These are phyloP conservation scores for Yamadazyma pseudoaaseri DNA, from an alignment of 1,139 yeast species.

Conservation along the genomic window DNA sequence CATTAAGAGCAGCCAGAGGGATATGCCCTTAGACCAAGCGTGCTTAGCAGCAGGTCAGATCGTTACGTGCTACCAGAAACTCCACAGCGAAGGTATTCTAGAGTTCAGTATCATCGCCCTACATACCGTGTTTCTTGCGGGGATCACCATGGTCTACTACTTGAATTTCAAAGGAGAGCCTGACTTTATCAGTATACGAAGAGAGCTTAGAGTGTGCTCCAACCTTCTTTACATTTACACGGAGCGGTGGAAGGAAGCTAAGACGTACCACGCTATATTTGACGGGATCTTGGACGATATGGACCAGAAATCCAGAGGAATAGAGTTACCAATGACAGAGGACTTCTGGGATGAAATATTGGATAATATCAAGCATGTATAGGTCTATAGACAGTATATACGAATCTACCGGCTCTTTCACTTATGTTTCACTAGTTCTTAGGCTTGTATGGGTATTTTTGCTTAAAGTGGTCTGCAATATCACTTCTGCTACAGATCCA, in stretches of 20 bases:
- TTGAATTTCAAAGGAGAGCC: slow-evolving; percentile 13
- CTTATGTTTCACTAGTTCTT: no score
- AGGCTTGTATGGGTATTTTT: slow-evolving; percentile 19
- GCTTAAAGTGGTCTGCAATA: slow-evolving; percentile 28
- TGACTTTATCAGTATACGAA: slow-evolving; percentile 11
- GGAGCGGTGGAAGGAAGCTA: slow-evolving; percentile 17
- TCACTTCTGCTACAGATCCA: slow-evolving; percentile 37
- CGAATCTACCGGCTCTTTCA: no score
- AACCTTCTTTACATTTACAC: slow-evolving; percentile 14
- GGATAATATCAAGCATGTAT: slow-evolving; percentile 5
- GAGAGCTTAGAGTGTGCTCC: slow-evolving; percentile 15
- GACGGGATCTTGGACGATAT: slow-evolving; percentile 12
- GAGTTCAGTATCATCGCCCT: slow-evolving; percentile 17
- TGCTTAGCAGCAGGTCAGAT: slow-evolving; percentile 16
- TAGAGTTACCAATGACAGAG: slow-evolving; percentile 5
- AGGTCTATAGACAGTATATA: no score
- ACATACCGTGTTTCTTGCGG: slow-evolving; percentile 14
- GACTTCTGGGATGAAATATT: slow-evolving; percentile 16
- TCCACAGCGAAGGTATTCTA: slow-evolving; percentile 13
- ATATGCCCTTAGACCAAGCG: slow-evolving; percentile 12
- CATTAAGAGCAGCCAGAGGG: slow-evolving; percentile 10
- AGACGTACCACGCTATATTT: slow-evolving; percentile 15
- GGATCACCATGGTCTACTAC: slow-evolving; percentile 15
- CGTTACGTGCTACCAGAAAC: slow-evolving; percentile 13
- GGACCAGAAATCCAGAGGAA: slow-evolving; percentile 2